Conservation (phyloP, 345 rosid species). For the Gossypium rotundifolium region DNA sequence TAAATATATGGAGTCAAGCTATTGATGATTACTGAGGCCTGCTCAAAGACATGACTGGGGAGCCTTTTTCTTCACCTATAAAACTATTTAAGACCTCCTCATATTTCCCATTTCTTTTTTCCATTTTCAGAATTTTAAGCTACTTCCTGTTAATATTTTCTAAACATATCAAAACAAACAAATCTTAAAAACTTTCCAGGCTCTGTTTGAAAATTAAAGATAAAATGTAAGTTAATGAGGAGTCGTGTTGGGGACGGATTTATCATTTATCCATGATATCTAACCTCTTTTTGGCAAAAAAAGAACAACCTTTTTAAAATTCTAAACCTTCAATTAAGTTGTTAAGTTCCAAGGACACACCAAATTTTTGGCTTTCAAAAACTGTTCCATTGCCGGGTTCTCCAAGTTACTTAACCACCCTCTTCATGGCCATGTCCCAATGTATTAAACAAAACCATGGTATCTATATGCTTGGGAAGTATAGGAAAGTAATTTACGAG, state of each 20-base stretch:
- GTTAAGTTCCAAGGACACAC: not conserved
- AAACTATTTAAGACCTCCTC: conserved; percentile 18
- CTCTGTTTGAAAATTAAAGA: conserved; percentile 7
- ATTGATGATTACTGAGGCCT: conserved; percentile 36
- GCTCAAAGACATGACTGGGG: conserved; percentile 21
- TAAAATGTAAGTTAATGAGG: conserved; percentile 25
- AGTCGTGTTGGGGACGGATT: conserved; percentile 50
- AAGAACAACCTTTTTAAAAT: not conserved
- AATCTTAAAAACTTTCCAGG: conserved; percentile 10
- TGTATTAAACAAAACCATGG: not conserved
- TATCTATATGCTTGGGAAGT: not conserved
- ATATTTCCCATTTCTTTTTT: not conserved
- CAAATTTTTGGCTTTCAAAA: not conserved
- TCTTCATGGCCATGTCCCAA: not conserved
- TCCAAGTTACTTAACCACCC: not conserved
- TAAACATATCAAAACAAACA: conserved; percentile 1
- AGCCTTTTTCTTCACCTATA: conserved; percentile 21
- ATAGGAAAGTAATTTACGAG: not conserved
- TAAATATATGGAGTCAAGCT: conserved; percentile 14
- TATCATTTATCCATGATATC: conserved; percentile 16
- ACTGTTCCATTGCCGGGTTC: not conserved
- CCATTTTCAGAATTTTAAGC: not conserved
- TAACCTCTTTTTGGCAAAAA: not conserved
- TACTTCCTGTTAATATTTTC: not conserved
- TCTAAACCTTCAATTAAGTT: not conserved